These are phyloP conservation scores for Fusarium compactum DNA, from an alignment of 2,329 filamentous ascomycete species.

Conservation along the genomic window DNA sequence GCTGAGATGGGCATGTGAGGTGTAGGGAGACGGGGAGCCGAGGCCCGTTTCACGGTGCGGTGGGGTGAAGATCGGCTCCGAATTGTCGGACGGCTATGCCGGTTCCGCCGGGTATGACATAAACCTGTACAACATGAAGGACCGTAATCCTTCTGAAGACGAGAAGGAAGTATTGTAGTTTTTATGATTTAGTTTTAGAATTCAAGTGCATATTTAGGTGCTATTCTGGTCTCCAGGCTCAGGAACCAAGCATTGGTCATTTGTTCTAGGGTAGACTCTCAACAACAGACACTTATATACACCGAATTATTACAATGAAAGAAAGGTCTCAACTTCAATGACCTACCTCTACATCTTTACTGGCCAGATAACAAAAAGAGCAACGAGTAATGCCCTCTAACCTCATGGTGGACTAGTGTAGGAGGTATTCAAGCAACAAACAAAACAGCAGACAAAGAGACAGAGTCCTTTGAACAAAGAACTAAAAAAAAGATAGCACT, in stretches of 20 bases:
- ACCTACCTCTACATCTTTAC: too few species aligned
- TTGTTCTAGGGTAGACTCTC: conserved; percentile 1
- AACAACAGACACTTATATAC: not conserved
- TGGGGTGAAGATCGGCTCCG: conserved; percentile 28
- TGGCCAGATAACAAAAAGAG: not conserved
- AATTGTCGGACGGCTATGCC: conserved; percentile 11
- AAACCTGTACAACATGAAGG: not conserved
- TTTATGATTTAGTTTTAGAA: rapidly evolving
- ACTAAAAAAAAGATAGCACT: conserved; percentile 40
- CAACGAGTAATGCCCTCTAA: rapidly evolving
- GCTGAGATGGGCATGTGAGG: conserved; percentile 31
- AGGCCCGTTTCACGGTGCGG: conserved; percentile 38
- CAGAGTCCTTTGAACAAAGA: not conserved
- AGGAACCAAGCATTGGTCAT: not conserved
- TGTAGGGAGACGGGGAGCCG: conserved; percentile 40
- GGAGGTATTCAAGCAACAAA: rapidly evolving
- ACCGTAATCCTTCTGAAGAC: not conserved
- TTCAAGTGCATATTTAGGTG: rapidly evolving
- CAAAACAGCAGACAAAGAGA: not conserved
- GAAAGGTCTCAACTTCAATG: too few species aligned
- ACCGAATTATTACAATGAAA: too few species aligned
- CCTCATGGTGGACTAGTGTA: rapidly evolving
- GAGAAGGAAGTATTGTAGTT: not conserved
- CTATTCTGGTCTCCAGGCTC: too few species aligned
- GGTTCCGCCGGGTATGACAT: conserved; percentile 5